Base-by-base conservation (phyloP, 352 stramenopile genomes). In the Phytophthora citrophthora region DNA sequence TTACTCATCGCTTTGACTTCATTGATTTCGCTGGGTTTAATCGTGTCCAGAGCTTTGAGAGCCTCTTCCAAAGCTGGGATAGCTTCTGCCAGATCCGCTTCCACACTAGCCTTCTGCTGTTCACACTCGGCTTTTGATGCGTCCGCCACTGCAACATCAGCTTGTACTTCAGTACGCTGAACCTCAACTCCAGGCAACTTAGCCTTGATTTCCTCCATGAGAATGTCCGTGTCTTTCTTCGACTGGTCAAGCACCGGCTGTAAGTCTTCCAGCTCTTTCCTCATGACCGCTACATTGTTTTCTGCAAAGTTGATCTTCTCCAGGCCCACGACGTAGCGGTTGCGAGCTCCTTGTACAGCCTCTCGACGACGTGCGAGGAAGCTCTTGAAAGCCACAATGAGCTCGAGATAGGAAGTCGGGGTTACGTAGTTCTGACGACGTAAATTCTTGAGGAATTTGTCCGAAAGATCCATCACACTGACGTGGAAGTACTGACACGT, bases 371-470 rank as follows among this genome's bases (percentile, higher is more conserved):
- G 60, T 1, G 80, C 78, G 0, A 98, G 79, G 34, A 94, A 94
- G 12, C 78, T 88, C 72, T 98, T 98, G 72, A 98, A 98, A 0
- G 93, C 91, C 12, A 96, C 71, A 36, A 98, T 98, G 13, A 98
- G 80, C 68, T 98, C 95, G 7, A 98, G 61, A 64, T 98, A 98
- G 31, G 83, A 97, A 8, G 96, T 99, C 10, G 96, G 95, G 5
- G 96, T 99, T 20, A 99, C 94, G 57, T 98, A 99, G 60, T 98
- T 98, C 51, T 97, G 87, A 0, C 95, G 86, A 18, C 91, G 78
- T 32, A 97, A 62, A 36, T 83, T 76, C 49, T 89, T 77, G 1
- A 95, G 61, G 45, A 98, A 99, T 13, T 82, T 76, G 36, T 79
- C 73, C 15, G 89, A 96, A 27, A 97, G 85, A 2, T 90, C 79